A percentile compares a stretch with the other conserved stretches of the same genome.
Evolutionary conservation across 2,329 filamentous ascomycete genomes (phyloP).

Genomic region (Trichocomaceae sp.): DNA sequence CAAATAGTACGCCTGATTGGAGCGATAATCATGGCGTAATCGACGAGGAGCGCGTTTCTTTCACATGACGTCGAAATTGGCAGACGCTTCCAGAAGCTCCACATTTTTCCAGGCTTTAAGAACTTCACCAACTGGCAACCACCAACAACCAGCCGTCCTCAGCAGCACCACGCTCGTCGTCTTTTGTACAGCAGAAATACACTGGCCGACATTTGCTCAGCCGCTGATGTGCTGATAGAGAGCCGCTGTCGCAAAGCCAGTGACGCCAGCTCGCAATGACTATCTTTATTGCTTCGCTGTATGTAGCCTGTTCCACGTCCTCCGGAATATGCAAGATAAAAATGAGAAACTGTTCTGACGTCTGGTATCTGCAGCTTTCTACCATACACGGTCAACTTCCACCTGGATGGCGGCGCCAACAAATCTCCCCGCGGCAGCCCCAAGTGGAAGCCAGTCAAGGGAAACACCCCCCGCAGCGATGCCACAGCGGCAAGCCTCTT

Average conservation of each 20-base stretch:
- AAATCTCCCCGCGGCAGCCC: slow-evolving; percentile 23
- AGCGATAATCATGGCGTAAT: too few species aligned
- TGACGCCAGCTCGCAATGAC: slow-evolving; percentile 44
- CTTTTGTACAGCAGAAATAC: too few species aligned
- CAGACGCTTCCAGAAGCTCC: slow-evolving; percentile 1
- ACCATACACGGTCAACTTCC: slow-evolving; percentile 87
- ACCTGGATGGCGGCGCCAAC: slow-evolving; percentile 34
- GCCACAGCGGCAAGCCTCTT: slow-evolving; percentile 26
- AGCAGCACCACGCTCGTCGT: not conserved
- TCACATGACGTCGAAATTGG: slow-evolving; percentile 33
- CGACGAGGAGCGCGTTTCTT: slow-evolving; percentile 1
- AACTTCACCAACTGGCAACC: slow-evolving; percentile 10
- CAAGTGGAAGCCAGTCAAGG: slow-evolving; percentile 13
- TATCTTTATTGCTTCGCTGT: slow-evolving; percentile 56
- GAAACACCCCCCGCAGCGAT: slow-evolving; percentile 1
- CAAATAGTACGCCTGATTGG: too few species aligned
- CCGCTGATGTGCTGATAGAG: too few species aligned
- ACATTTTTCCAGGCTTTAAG: slow-evolving; percentile 14
- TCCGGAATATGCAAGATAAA: not conserved
- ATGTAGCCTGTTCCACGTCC: slow-evolving; percentile 22
- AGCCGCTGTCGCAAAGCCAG: too few species aligned
- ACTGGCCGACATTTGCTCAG: too few species aligned
- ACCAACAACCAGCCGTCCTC: too few species aligned
- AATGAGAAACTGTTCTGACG: slow-evolving; percentile 12
- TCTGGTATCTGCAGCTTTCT: slow-evolving; percentile 60